phyloP scores from a whole-genome alignment of 129 eudicot species.

The Scalesia atractyloides region DNA sequence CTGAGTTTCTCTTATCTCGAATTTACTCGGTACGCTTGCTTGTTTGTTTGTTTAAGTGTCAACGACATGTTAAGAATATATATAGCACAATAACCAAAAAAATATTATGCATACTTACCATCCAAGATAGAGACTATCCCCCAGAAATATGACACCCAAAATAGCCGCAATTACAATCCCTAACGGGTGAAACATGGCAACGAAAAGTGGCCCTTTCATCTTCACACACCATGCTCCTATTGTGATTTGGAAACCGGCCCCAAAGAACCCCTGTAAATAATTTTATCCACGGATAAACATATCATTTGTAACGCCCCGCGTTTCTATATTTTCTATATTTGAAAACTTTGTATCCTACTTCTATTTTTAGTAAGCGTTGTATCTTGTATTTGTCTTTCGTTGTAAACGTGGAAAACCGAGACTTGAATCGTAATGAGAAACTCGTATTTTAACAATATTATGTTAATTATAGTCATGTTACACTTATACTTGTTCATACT shows the following conservation, averaged over 20 bases:
- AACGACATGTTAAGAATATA: not conserved
- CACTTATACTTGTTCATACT: no score
- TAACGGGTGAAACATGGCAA: slow-evolving; percentile 65
- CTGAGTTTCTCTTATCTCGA: no score
- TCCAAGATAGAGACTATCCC: slow-evolving; percentile 68
- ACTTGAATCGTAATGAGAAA: no score
- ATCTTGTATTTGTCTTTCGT: no score
- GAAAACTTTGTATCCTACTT: no score
- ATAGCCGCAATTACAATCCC: slow-evolving; percentile 59
- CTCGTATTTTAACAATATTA: no score
- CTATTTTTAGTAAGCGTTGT: no score
- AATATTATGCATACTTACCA: slow-evolving; percentile 37
- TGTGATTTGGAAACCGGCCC: slow-evolving; percentile 52
- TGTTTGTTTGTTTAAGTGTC: not conserved
- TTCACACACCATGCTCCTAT: slow-evolving; percentile 61
- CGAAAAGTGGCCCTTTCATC: slow-evolving; percentile 73
- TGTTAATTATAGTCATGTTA: no score
- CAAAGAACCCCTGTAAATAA: slow-evolving; percentile 50
- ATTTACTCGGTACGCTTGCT: no score
- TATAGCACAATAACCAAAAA: not conserved
- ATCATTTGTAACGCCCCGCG: no score
- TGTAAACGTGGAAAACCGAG: no score
- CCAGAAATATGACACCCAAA: slow-evolving; percentile 50
- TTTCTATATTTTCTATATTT: no score
- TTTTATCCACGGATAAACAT: not conserved